Base-by-base conservation (phyloP, 257 asterid species). In the Voacanga thouarsii region DNA sequence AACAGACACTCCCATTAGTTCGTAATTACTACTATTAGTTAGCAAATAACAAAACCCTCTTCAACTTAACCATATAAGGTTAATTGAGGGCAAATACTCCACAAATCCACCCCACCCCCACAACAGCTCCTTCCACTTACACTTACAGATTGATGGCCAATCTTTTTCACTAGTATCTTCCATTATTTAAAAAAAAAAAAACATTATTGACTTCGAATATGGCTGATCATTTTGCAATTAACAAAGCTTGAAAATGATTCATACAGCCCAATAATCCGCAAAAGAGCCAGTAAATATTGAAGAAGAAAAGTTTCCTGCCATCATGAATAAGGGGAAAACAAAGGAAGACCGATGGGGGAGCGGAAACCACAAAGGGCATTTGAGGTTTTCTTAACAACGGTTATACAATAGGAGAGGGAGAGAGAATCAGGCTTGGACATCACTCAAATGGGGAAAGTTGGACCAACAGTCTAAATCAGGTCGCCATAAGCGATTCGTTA, bases 371-470 rank as follows among this genome's bases (percentile, higher is more conserved):
- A 21, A 59, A 43, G 39, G 79, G 47, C 57, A 67, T 80, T 77
- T 76, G 14, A 30, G 56, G 71, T 12, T 74, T 67, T 15, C 8
- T 49, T 23, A 1, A 23, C 7, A 71, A 59, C 80, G 73, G 64
- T 77, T 77, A 50, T 23, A n/a, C 1, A 74, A 5, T 66, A 81
- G 67, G 51, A 1, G 9, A 64, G 49, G 26, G 45, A 24, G 26
- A 51, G 21, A 79, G 75, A 50, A 83, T 82, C 77, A 78, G 83
- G 75, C 92, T 89, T 88, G 68, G 61, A 82, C 47, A 85, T 85
- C 85, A 89, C 94, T 86, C 90, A 78, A 85, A 56, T 7, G 39
- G 78, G n/a, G 33, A 60, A 8, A 67, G 84, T 79, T 82, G 66
- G 82, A 59, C 84, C 88, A 77, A 71, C 82, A 80, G 64, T 71